Evolutionary conservation across 192 early-diverging fungal species (phyloP).

Genomic region (Phycomyces nitens): DNA sequence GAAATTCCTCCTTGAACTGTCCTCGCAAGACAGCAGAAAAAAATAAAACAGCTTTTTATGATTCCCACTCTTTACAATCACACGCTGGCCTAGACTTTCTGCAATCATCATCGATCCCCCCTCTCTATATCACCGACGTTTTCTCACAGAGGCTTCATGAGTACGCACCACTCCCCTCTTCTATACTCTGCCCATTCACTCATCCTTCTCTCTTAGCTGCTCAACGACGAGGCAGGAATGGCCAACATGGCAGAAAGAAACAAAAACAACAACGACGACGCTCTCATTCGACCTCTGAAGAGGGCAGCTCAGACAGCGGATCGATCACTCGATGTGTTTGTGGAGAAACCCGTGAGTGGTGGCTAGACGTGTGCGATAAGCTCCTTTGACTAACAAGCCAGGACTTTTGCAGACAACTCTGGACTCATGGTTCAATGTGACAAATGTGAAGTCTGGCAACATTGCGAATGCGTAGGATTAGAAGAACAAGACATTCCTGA

Average conservation of each 20-base stretch:
- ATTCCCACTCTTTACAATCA: too few species aligned
- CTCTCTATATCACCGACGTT: too few species aligned
- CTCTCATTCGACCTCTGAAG: conserved; percentile 25
- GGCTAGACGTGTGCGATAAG: neutral
- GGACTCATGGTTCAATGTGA: conserved; percentile 93
- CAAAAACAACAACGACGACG: conserved; percentile 1
- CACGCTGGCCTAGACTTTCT: too few species aligned
- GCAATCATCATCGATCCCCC: too few species aligned
- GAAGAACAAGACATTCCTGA: conserved; percentile 75
- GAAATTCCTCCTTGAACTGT: too few species aligned
- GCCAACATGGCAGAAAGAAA: conserved; percentile 1
- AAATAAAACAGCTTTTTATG: too few species aligned
- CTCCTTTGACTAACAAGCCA: neutral
- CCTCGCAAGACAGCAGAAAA: too few species aligned
- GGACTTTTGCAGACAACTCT: conserved; percentile 45
- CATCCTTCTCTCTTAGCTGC: conserved; percentile 2
- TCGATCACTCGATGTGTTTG: conserved; percentile 52
- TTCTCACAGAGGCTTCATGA: too few species aligned
- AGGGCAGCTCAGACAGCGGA: conserved; percentile 45
- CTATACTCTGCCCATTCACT: neutral
- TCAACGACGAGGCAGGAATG: conserved; percentile 1
- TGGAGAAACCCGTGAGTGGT: conserved; percentile 46
- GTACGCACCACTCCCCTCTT: too few species aligned
- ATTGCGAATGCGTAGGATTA: conserved; percentile 87
- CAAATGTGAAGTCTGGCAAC: conserved; percentile 91